Evolutionary conservation across 441 rosid genomes (phyloP), one percentile per base, ranked within the genome.

Genomic region (Dalechampia spathulata): DNA sequence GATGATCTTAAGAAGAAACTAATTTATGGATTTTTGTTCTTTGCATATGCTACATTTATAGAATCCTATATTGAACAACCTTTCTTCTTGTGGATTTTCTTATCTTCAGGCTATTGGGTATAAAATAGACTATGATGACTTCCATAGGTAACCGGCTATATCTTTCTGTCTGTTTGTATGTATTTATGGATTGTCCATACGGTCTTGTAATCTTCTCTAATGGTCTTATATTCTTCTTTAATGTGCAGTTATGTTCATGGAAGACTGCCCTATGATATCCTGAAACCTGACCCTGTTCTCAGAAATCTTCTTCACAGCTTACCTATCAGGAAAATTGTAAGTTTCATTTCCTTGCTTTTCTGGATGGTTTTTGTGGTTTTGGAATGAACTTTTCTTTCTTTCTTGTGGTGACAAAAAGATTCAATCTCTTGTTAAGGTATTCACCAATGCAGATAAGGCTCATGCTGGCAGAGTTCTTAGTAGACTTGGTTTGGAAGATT

Each of bases 401-500:
- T 39, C 17, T 14, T 47, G 13, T 1, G 16, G 4, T 56, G 47
- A 59, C 49, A 1, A 47, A 56, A 4, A 45, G 46, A 27, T n/a
- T 32, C 17, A 6, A 36, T 42, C 49, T 39, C 57, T 49, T 37
- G 7, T 50, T 27, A 55, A 92, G 99, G 57, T 86, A 20, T 89
- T 92, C 57, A 84, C 96, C 2, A 92, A 89, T 64, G 93, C 86
- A 20, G 99, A 92, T 68, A 63, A 76, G 64, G 66, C 55, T 58
- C 99, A 92, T 53, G 90, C 88, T 4, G 72, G 69, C 42, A 76
- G 70, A 62, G 72, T 72, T 41, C 90, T 92, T 22, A 62, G 64
- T 60, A 77, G 76, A 80, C 91, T 92, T 32, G 94, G 96, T 17
- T 67, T 92, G 66, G 99, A 92, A 76, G 92, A 73, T 55, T 89